Evolutionary conservation across 805 yeast species (phyloP).

Genomic region (Teunomyces pallodes): DNA sequence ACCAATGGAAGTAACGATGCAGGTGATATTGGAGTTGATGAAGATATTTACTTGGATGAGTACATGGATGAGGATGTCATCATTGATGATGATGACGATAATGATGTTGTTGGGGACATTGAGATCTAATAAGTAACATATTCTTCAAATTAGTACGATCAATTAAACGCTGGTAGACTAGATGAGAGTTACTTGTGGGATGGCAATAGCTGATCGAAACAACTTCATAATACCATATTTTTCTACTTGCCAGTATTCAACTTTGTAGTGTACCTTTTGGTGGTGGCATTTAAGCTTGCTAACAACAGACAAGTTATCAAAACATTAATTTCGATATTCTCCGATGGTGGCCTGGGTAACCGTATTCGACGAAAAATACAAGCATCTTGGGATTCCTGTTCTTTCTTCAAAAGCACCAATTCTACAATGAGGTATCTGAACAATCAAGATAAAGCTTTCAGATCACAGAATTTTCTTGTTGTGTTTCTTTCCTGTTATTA

Average conservation of each 20-base stretch:
- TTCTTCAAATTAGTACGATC: neutral
- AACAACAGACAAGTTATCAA: neutral
- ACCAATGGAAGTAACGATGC: slow-evolving; percentile 22
- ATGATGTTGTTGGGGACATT: slow-evolving; percentile 38
- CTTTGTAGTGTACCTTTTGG: neutral
- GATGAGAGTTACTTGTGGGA: too few species aligned
- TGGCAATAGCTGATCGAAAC: too few species aligned
- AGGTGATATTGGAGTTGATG: slow-evolving; percentile 25
- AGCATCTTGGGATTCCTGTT: too few species aligned
- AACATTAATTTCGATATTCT: neutral
- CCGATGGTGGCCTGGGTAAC: neutral
- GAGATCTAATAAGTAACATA: slow-evolving; percentile 22
- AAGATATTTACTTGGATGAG: slow-evolving; percentile 20
- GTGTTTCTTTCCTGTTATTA: too few species aligned
- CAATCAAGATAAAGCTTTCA: neutral
- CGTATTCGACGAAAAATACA: neutral
- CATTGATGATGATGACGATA: slow-evolving; percentile 14
- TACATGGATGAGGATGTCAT: slow-evolving; percentile 15
- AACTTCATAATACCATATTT: too few species aligned
- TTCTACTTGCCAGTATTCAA: too few species aligned
- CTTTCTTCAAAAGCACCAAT: too few species aligned
- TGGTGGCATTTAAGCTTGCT: neutral
- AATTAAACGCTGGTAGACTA: too few species aligned
- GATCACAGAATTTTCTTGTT: neutral
- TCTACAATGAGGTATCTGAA: neutral